phyloP scores from a whole-genome alignment of 2,329 filamentous ascomycete genomes.

The Septoria petroselini region DNA sequence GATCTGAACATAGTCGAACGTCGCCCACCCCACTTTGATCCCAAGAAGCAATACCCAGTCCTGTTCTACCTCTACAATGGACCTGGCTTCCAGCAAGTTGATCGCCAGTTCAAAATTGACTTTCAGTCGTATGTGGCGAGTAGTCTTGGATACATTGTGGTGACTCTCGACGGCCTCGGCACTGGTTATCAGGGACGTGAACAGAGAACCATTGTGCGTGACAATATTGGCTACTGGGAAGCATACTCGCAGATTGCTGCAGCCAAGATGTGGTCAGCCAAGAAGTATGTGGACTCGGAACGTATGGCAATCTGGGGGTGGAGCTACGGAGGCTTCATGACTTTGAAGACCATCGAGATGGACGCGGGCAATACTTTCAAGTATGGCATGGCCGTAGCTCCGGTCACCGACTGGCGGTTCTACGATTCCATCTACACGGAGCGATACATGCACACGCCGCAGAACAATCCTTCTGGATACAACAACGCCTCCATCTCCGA shows the following conservation, averaged over 20 bases:
- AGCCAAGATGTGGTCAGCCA: constrained; percentile 76
- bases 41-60: constrained; percentile 82
- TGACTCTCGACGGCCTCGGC: constrained; percentile 89
- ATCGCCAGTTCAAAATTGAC: constrained; percentile 75
- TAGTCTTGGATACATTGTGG: constrained; percentile 82
- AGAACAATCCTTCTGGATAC: constrained; percentile 77
- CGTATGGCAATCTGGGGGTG: constrained; percentile 96
- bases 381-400: constrained; percentile 97
- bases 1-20: constrained; percentile 74
- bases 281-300: constrained; percentile 75
- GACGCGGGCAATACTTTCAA: constrained; percentile 87
- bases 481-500: constrained; percentile 70
- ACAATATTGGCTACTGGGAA: constrained; percentile 80
- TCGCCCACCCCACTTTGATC: constrained; percentile 82
- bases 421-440: constrained; percentile 94
- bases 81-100: constrained; percentile 85
- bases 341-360: constrained; percentile 88
- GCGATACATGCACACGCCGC: constrained; percentile 93
- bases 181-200: constrained; percentile 87
- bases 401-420: constrained; percentile 96
- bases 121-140: constrained; percentile 89
- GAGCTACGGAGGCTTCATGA: constrained; percentile 95
- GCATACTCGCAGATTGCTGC: constrained; percentile 87
- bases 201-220: constrained; percentile 76
- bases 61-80: constrained; percentile 94